These are phyloP conservation scores for Lentinula raphanica DNA, from an alignment of 768 basidiomycete genomes.

Conservation along the genomic window DNA sequence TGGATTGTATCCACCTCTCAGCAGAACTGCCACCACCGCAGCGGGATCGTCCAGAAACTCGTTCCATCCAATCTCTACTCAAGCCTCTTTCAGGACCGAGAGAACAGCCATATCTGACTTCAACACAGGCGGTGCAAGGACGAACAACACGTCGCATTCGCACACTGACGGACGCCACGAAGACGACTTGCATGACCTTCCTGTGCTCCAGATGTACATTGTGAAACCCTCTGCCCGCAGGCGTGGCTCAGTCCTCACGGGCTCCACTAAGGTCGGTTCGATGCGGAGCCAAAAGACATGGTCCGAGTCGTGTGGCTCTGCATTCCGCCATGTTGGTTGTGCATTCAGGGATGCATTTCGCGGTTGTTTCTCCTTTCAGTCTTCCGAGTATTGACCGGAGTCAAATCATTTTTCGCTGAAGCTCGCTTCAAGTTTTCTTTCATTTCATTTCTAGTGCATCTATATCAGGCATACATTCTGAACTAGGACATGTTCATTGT, in stretches of 20 bases:
- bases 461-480: not conserved
- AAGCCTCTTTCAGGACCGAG: slow-evolving; percentile 3
- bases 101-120: not conserved
- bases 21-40: not conserved
- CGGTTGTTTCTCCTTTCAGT: not conserved
- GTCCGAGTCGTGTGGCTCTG: not conserved
- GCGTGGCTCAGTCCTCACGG: slow-evolving; percentile 1
- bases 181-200: slow-evolving; percentile 17
- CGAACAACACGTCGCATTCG: not conserved
- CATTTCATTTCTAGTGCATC: too few relatives aligned
- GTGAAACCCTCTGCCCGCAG: not conserved
- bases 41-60: slow-evolving; percentile 2
- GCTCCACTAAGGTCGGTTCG: not conserved
- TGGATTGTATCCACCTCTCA: slow-evolving; percentile 2
- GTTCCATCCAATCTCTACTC: slow-evolving; percentile 3
- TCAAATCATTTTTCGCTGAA: too few relatives aligned
- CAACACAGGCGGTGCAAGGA: not conserved
- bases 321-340: not conserved
- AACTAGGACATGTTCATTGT: not conserved
- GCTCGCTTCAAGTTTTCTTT: too few relatives aligned
- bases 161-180: not conserved
- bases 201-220: slow-evolving; percentile 16
- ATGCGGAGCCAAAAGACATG: not conserved
- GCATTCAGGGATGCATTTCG: not conserved
- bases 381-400: too few relatives aligned